A percentile compares a stretch with the other conserved stretches of the same genome.
phyloP scores from a whole-genome alignment of 805 yeast genomes.

The Pichia nanzhaoensis region DNA sequence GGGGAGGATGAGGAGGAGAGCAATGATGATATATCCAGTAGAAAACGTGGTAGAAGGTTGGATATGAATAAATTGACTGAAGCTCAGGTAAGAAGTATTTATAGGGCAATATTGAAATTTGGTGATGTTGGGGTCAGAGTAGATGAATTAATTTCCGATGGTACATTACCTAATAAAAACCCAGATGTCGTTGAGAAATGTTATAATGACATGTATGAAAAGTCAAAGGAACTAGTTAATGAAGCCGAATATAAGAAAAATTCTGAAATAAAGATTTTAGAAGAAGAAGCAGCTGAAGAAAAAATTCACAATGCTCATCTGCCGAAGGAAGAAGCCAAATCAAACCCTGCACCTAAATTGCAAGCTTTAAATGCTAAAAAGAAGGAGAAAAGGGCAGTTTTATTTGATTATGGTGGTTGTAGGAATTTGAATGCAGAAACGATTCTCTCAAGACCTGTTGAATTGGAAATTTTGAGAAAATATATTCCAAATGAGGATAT shows the following conservation, averaged over 20 bases:
- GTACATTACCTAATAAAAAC: slow-evolving; percentile 77
- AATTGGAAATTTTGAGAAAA: slow-evolving; percentile 59
- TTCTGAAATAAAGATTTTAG: slow-evolving; percentile 49
- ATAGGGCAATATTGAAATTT: slow-evolving; percentile 69
- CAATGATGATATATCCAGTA: slow-evolving; percentile 22
- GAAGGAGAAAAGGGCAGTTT: slow-evolving; percentile 82
- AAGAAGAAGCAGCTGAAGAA: slow-evolving; percentile 51
- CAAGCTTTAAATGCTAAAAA: slow-evolving; percentile 44
- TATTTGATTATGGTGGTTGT: slow-evolving; percentile 84
- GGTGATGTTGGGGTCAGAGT: slow-evolving; percentile 76
- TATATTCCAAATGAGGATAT: slow-evolving; percentile 50
- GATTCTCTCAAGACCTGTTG: slow-evolving; percentile 75
- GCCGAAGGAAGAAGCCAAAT: slow-evolving; percentile 23
- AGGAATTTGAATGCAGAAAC: slow-evolving; percentile 88
- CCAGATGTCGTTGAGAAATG: slow-evolving; percentile 71
- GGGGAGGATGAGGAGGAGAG: slow-evolving; percentile 29
- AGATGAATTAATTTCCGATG: slow-evolving; percentile 86
- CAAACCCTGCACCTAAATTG: slow-evolving; percentile 29
- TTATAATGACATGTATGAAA: slow-evolving; percentile 62
- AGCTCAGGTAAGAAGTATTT: slow-evolving; percentile 78
- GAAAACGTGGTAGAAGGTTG: slow-evolving; percentile 32
- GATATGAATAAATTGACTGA: slow-evolving; percentile 60
- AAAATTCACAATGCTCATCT: slow-evolving; percentile 34
- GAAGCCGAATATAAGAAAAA: slow-evolving; percentile 61
- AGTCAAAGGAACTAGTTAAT: slow-evolving; percentile 53